phyloP scores from a whole-genome alignment of 176 grass and related monocot species.

The Carex scoparia region DNA sequence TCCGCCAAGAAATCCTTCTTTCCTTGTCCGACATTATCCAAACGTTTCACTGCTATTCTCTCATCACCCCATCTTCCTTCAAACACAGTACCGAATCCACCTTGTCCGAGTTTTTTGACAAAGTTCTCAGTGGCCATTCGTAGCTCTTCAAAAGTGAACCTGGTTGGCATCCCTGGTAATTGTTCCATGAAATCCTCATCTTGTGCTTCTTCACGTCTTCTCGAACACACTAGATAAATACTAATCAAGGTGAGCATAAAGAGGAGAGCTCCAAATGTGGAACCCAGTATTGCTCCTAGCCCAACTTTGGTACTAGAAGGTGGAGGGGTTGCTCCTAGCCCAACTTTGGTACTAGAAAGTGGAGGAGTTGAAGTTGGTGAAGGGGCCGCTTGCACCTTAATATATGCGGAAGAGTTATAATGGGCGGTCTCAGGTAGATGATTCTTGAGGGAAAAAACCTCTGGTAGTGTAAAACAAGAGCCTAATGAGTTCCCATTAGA shows the following conservation, averaged over 20 bases:
- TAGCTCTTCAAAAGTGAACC: conserved; percentile 27
- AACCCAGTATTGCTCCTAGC: not conserved
- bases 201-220: not conserved
- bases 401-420: conserved; percentile 13
- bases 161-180: conserved; percentile 32
- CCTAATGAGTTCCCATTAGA: not conserved
- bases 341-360: not conserved
- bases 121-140: conserved; percentile 32
- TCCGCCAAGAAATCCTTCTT: conserved; percentile 58
- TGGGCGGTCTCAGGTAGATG: not conserved
- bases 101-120: conserved; percentile 30
- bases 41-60: conserved; percentile 38
- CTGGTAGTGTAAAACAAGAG: conserved; percentile 13
- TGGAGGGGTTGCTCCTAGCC: no score
- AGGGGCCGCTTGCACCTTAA: conserved; percentile 33
- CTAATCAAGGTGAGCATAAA: no score
- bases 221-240: not conserved
- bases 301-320: not conserved
- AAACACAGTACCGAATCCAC: conserved; percentile 48
- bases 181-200: conserved; percentile 19
- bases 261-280: not conserved
- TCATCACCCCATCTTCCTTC: conserved; percentile 16
- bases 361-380: not conserved
- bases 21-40: conserved; percentile 35
- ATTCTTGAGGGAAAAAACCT: conserved; percentile 9